These are phyloP conservation scores for Chlorella sp. DNA, from an alignment of 139 green algal species.

Conservation along the genomic window DNA sequence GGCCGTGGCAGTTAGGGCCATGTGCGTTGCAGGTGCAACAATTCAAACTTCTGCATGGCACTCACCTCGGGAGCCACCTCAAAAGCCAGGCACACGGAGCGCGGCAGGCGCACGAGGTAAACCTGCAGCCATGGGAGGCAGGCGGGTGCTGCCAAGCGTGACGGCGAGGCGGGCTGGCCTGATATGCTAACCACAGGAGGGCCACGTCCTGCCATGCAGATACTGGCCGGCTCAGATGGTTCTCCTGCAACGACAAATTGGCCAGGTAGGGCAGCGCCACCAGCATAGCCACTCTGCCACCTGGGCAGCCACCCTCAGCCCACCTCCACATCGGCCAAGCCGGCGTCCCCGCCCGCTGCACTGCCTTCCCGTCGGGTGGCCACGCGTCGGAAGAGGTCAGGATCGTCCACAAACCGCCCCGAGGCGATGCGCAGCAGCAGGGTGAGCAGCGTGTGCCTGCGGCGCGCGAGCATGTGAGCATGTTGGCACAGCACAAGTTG, in stretches of 20 bases:
- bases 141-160: too few species aligned
- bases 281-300: too few species aligned
- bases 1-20: too few species aligned
- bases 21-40: too few species aligned
- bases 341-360: too few species aligned
- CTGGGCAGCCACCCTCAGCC: neutral
- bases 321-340: neutral
- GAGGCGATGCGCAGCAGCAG: constrained; percentile 19
- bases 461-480: neutral
- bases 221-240: too few species aligned
- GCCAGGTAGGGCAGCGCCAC: too few species aligned
- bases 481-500: neutral
- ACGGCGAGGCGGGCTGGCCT: too few species aligned
- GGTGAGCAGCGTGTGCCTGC: constrained; percentile 14
- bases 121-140: constrained; percentile 41
- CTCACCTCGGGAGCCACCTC: constrained; percentile 58
- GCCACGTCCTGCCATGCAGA: too few species aligned
- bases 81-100: constrained; percentile 51
- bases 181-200: too few species aligned
- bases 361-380: too few species aligned
- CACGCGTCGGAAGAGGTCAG: neutral
- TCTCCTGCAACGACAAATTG: too few species aligned
- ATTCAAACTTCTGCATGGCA: neutral
- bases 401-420: neutral
- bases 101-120: constrained; percentile 48